Evolutionary conservation across 495 filamentous ascomycete genomes (phyloP), one percentile per base, ranked within the genome.

Genomic region (Podospora comata): DNA sequence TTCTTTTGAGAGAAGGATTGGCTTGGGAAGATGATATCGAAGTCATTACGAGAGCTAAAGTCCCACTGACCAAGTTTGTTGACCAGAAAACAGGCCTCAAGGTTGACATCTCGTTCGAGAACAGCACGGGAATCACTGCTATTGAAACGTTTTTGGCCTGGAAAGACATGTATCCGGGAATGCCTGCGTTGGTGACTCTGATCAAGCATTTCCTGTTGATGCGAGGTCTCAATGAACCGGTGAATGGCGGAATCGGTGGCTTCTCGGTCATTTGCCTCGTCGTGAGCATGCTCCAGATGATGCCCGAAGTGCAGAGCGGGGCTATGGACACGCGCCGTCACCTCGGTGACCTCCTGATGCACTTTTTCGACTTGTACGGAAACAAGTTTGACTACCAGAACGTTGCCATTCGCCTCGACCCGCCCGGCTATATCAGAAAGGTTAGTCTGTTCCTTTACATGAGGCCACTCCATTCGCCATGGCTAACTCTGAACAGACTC

Each of bases 71-170:
- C 75, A 99, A 99, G 73, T 98, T 89, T 71, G 79, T 91, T 39
- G 94, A 98, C 68, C 79, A 76, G 58, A 63, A 81, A 59, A 96
- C 93, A 2, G 85, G 85, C 7, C 81, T 99, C 57, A 89, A 87
- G 55, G 88, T 98, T 23, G 95, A 99, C 74, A 79, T 98, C 55
- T 97, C 94, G 0, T 97, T 99, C 74, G 96, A 99, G 79, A 98
- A 97, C 73, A 77, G 87, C 28, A 90, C 88, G 54, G 95, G 95
- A 4, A 68, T 97, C 27, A 76, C 85, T 2, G 93, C 94, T 23
- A 91, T 93, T 71, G 73, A 86, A 18, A 97, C 92, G 0, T 97
- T 96, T 74, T 78, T 86, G 59, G 74, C 77, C 0, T 99, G 95
- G 95, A 92, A 90, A 70, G 63, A 78, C 7, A 81, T 87, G 58